phyloP scores from a whole-genome alignment of 116 monocot genomes.

The Trichopus zeylanicus region DNA sequence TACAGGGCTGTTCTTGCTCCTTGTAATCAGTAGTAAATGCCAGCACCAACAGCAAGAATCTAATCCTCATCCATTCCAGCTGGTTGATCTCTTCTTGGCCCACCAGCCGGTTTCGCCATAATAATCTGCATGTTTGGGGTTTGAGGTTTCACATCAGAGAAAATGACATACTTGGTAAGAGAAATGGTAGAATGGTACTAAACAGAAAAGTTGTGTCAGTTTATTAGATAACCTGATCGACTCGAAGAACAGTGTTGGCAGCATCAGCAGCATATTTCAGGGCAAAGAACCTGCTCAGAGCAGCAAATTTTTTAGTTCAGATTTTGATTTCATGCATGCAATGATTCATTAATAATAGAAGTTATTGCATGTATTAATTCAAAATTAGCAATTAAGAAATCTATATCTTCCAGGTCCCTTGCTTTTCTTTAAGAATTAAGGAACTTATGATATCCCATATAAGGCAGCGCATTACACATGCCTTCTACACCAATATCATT shows the following conservation, averaged over 20 bases:
- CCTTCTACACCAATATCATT: no score
- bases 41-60: background rate
- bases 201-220: no score
- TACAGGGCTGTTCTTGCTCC: background rate
- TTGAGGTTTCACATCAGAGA: background rate
- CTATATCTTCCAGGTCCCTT: no score
- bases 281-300: slow-evolving; percentile 63
- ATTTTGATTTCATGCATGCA: no score
- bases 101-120: slow-evolving; percentile 50
- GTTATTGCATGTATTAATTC: no score
- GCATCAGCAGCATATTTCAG: slow-evolving; percentile 98
- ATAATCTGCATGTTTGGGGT: slow-evolving; percentile 27
- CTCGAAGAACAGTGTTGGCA: slow-evolving; percentile 89
- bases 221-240: slow-evolving; percentile 78
- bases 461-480: no score
- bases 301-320: background rate
- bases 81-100: slow-evolving; percentile 30
- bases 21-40: background rate
- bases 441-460: no score
- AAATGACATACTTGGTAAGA: background rate
- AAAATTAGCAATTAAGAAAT: no score
- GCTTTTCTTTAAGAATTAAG: no score
- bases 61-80: slow-evolving; percentile 36
- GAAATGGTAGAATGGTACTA: background rate
- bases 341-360: no score